Conservation (phyloP, 225 moss, liverwort and hornwort genomes). For the Neckera pumila region DNA sequence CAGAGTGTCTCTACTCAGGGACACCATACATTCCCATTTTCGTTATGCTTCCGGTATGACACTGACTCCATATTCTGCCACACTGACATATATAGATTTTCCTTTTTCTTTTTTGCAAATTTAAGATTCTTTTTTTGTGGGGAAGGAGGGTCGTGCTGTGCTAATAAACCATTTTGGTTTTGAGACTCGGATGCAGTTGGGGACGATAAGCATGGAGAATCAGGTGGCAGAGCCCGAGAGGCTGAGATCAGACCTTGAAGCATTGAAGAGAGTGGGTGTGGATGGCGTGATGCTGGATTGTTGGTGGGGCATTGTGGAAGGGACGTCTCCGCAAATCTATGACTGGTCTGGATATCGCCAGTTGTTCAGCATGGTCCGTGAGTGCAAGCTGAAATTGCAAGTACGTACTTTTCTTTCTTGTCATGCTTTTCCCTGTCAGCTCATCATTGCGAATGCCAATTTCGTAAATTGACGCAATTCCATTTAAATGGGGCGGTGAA, state of each 20-base stretch:
- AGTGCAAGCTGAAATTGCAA: slow-evolving; percentile 40
- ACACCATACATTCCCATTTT: slow-evolving; percentile 59
- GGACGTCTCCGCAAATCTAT: slow-evolving; percentile 19
- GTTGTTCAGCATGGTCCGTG: slow-evolving; percentile 40
- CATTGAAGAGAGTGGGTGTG: slow-evolving; percentile 38
- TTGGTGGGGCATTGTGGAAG: slow-evolving; percentile 79
- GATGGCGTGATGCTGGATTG: slow-evolving; percentile 72
- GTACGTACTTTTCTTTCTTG: neutral
- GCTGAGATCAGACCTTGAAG: slow-evolving; percentile 29
- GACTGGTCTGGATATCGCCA: slow-evolving; percentile 50
- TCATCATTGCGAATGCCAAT: neutral
- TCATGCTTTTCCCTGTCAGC: too few species aligned
- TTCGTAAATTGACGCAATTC: neutral
- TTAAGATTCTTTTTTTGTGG: neutral
- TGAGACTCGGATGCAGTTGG: slow-evolving; percentile 21
- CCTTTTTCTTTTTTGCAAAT: neutral
- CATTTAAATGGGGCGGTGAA: neutral
- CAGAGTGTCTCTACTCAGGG: slow-evolving; percentile 31
- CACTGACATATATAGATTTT: neutral
- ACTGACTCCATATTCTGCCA: neutral
- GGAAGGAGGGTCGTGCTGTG: neutral
- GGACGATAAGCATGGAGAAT: slow-evolving; percentile 39
- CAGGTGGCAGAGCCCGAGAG: slow-evolving; percentile 41
- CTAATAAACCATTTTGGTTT: neutral
- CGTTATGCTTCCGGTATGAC: slow-evolving; percentile 79